Base-by-base conservation (phyloP, 192 early-diverging fungal genomes). In the Umbelopsis sp. region DNA sequence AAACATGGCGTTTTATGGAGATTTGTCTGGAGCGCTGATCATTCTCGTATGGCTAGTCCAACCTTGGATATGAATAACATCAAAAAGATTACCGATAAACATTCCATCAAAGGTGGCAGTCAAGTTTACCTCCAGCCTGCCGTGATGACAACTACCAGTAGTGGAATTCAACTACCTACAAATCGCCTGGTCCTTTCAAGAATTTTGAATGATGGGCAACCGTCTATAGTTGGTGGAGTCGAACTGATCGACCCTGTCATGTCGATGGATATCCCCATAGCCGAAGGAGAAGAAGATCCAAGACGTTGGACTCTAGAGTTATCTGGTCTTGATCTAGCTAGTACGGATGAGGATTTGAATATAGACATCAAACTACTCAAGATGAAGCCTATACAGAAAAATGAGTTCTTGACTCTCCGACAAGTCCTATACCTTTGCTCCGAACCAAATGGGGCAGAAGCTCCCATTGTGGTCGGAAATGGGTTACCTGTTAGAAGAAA, bases 261-360 rank as follows among this genome's bases (percentile, higher is more conserved):
- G 17, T 14, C 26, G 8, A 34, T 62, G 26, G 26, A 34, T n/a
- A n/a, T 29, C 3, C 26, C 29, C 4, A 32, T n/a, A 20, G 4
- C 56, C 12, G 56, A 62, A 20, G 56, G 56, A 16, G 56, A 62
- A 20, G 56, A 62, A 20, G 56, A 62, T 32, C 56, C 56, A 29
- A 62, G 47, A 16, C 29, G 32, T 11, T 77, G 75, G 75, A 47
- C 44, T 0, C 36, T 77, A 7, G 75, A 77, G 26, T 31, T 72
- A 26, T 66, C 75, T 1, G 45, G 50, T 22, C 22, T 47, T 1
- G 56, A 44, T 8, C 66, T 72, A 26, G 44, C n/a, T 6, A 38
- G 32, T 4, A 65, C 71, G 0, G 66, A 77, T 9, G 66, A 65
- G 10, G 53, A 45, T 9, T 50, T 72, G 1, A 72, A 77, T 32